phyloP scores from a whole-genome alignment of 495 filamentous ascomycete species.

The Corynascus novoguineensis region DNA sequence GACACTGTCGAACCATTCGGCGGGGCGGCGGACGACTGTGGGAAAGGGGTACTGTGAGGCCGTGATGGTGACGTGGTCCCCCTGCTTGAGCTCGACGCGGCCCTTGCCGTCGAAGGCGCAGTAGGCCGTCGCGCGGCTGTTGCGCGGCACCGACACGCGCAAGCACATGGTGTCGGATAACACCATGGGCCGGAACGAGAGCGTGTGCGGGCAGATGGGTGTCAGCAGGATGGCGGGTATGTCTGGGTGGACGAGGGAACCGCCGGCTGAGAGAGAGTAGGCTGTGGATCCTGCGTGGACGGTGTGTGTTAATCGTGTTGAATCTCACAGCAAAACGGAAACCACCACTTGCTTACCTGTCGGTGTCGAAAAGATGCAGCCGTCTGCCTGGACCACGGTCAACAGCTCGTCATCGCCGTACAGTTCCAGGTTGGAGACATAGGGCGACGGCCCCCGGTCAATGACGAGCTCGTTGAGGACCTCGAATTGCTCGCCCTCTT shows the following conservation, averaged over 20 bases:
- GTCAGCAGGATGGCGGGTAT: slow-evolving; percentile 97
- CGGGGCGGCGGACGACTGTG: slow-evolving; percentile 71
- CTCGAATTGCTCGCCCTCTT: slow-evolving; percentile 82
- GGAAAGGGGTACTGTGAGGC: slow-evolving; percentile 95
- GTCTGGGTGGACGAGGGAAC: slow-evolving; percentile 91
- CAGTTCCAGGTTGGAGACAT: slow-evolving; percentile 90
- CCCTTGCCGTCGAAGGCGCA: slow-evolving; percentile 96
- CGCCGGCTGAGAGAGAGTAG: slow-evolving; percentile 92
- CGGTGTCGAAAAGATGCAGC: slow-evolving; percentile 93
- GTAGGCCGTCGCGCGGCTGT: slow-evolving; percentile 86
- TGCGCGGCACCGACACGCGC: slow-evolving; percentile 75
- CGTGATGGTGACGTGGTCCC: slow-evolving; percentile 90
- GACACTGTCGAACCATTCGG: slow-evolving; percentile 94
- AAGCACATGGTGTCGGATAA: slow-evolving; percentile 91
- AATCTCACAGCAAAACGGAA: no score
- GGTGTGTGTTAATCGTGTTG: slow-evolving; percentile 8
- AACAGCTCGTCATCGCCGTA: slow-evolving; percentile 90
- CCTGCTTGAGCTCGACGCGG: slow-evolving; percentile 81
- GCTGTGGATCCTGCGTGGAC: slow-evolving; percentile 66
- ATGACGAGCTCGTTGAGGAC: slow-evolving; percentile 97
- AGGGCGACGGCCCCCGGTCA: slow-evolving; percentile 92
- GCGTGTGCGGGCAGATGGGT: slow-evolving; percentile 93
- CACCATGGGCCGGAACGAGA: slow-evolving; percentile 98
- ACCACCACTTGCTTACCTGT: slow-evolving; percentile 52
- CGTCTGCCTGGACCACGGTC: slow-evolving; percentile 92